A percentile compares a stretch with the other conserved stretches of the same genome.
Conservation (phyloP, 225 moss, liverwort and hornwort genomes). For the Polytrichum commune region DNA sequence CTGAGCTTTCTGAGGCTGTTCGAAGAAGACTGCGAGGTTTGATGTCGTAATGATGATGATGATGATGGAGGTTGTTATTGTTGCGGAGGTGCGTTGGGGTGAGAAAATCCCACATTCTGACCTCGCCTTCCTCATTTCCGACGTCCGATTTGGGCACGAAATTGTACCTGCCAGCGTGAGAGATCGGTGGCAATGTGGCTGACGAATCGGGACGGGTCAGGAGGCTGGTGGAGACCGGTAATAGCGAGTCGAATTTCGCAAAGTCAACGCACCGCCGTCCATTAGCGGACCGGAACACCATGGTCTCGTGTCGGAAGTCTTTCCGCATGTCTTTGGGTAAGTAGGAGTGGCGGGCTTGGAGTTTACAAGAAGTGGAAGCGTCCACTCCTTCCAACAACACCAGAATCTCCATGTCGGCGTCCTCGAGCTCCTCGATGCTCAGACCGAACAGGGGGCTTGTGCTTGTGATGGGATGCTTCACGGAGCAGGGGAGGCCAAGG, state of each 20-base stretch:
- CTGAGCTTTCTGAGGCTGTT: slow-evolving; percentile 15
- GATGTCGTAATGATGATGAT: slow-evolving; percentile 6
- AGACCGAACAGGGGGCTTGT: slow-evolving; percentile 76
- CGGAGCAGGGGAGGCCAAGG: slow-evolving; percentile 75
- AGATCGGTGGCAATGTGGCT: slow-evolving; percentile 50
- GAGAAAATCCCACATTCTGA: slow-evolving; percentile 30
- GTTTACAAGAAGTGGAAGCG: slow-evolving; percentile 87
- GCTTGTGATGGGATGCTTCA: slow-evolving; percentile 79
- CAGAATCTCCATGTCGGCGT: slow-evolving; percentile 82
- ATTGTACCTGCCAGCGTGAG: slow-evolving; percentile 44
- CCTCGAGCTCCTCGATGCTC: slow-evolving; percentile 69
- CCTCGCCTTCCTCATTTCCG: slow-evolving; percentile 7
- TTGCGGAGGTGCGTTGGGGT: slow-evolving; percentile 24
- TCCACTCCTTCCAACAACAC: slow-evolving; percentile 92
- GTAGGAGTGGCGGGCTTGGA: slow-evolving; percentile 87
- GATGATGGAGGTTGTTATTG: background rate
- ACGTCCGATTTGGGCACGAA: slow-evolving; percentile 22
- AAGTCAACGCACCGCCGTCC: slow-evolving; percentile 63
- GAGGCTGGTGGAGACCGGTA: slow-evolving; percentile 54
- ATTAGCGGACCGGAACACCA: slow-evolving; percentile 48
- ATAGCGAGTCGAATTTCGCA: slow-evolving; percentile 71
- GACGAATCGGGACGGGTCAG: slow-evolving; percentile 57
- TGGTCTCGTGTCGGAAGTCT: slow-evolving; percentile 82
- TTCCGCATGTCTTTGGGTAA: slow-evolving; percentile 63
- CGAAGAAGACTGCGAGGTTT: slow-evolving; percentile 22